Percentiles rank a stretch among this genome's conserved stretches.
phyloP scores from a whole-genome alignment of 495 filamentous ascomycete genomes.

The Sporormia fimetaria region DNA sequence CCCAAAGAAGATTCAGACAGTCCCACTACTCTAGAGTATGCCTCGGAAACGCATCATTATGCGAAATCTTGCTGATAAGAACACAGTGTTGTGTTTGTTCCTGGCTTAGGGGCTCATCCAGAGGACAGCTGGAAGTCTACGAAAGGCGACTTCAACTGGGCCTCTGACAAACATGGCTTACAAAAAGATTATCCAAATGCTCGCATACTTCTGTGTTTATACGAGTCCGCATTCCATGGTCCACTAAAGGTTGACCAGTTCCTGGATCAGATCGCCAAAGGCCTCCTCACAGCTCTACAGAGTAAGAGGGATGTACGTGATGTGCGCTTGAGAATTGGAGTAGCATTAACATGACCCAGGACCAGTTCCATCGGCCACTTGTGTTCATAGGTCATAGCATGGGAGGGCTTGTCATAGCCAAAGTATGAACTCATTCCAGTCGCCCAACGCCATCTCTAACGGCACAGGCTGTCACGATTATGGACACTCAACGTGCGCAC shows the following conservation, averaged over 20 bases:
- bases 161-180: neutral
- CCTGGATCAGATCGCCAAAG: slow-evolving; percentile 1
- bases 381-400: slow-evolving; percentile 6
- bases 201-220: neutral
- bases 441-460: too few relatives aligned
- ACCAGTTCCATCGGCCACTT: slow-evolving; percentile 1
- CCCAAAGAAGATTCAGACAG: neutral
- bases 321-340: too few relatives aligned
- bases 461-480: slow-evolving; percentile 1
- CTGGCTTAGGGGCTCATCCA: slow-evolving; percentile 4
- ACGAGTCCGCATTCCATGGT: neutral
- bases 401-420: slow-evolving; percentile 5
- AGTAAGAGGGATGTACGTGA: neutral
- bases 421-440: too few relatives aligned
- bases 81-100: slow-evolving; percentile 7
- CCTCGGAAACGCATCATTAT: neutral
- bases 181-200: slow-evolving; percentile 5
- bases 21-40: neutral
- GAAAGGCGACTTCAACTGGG: neutral
- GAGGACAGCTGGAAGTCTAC: neutral
- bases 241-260: slow-evolving; percentile 2
- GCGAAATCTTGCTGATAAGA: too few relatives aligned
- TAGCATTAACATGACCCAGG: too few relatives aligned
- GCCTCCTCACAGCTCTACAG: neutral
- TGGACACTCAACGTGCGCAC: neutral